Conservation (phyloP, 2,329 filamentous ascomycete genomes). For the Chaetomium sp. region DNA sequence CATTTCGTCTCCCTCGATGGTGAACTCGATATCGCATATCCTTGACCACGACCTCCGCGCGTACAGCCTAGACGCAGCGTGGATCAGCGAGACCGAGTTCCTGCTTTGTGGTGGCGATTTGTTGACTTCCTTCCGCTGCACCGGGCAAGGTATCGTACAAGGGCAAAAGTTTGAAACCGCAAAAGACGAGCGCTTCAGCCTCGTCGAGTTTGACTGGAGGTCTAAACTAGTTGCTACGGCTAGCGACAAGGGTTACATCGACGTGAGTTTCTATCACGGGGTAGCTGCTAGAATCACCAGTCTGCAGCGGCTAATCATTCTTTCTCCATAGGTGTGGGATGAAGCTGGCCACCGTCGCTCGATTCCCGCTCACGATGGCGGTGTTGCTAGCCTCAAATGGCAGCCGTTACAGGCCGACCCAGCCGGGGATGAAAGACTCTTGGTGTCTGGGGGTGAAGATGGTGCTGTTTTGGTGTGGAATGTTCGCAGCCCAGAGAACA, state of each 20-base stretch:
- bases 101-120: slow-evolving; percentile 52
- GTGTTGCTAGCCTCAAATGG: slow-evolving; percentile 54
- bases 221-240: slow-evolving; percentile 52
- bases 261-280: slow-evolving; percentile 40
- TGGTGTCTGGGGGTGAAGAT: slow-evolving; percentile 57
- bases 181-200: slow-evolving; percentile 47
- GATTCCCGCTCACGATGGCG: slow-evolving; percentile 53
- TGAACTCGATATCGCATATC: slow-evolving; percentile 41
- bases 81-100: slow-evolving; percentile 54
- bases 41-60: slow-evolving; percentile 46
- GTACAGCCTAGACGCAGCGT: slow-evolving; percentile 51
- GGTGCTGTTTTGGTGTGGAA: slow-evolving; percentile 59
- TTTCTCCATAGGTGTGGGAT: slow-evolving; percentile 44
- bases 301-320: not conserved
- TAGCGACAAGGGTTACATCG: slow-evolving; percentile 52
- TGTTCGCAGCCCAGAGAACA: slow-evolving; percentile 46
- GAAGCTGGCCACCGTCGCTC: slow-evolving; percentile 46
- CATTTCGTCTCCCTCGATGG: slow-evolving; percentile 41
- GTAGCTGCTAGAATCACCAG: not conserved
- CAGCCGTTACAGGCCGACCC: slow-evolving; percentile 44
- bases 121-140: slow-evolving; percentile 43
- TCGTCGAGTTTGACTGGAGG: slow-evolving; percentile 50
- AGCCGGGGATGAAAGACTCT: slow-evolving; percentile 46
- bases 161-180: slow-evolving; percentile 46
- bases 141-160: slow-evolving; percentile 40